These are phyloP conservation scores for Anthracocystis panici-leucophaei DNA, from an alignment of 1,284 basidiomycete species.

Conservation along the genomic window DNA sequence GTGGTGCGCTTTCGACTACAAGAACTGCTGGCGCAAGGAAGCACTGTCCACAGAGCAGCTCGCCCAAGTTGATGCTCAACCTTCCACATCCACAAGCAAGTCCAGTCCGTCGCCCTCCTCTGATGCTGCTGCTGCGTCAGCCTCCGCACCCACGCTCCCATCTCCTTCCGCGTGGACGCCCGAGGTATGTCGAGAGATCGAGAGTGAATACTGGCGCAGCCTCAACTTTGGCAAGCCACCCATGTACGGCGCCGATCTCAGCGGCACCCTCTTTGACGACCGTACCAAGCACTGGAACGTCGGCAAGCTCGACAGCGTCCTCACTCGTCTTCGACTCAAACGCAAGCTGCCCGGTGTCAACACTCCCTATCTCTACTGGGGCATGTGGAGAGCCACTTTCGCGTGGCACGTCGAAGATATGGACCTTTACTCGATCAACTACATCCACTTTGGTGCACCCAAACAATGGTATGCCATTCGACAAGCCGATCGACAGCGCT, in stretches of 20 bases:
- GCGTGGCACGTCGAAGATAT: constrained; percentile 96
- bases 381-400: constrained; percentile 97
- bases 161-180: constrained; percentile 54
- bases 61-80: constrained; percentile 3
- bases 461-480: constrained; percentile 97
- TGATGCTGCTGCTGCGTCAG: background rate
- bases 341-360: constrained; percentile 88
- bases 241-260: constrained; percentile 98
- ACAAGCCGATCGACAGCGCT: constrained; percentile 77
- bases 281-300: constrained; percentile 91
- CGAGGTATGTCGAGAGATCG: constrained; percentile 81
- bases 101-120: background rate
- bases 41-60: constrained; percentile 48
- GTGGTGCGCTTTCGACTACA: constrained; percentile 64
- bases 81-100: constrained; percentile 6
- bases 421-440: constrained; percentile 97
- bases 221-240: constrained; percentile 86
- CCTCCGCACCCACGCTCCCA: constrained; percentile 9
- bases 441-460: constrained; percentile 97
- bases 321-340: constrained; percentile 82
- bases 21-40: constrained; percentile 61
- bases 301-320: constrained; percentile 84
- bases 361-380: constrained; percentile 96
- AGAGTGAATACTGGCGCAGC: constrained; percentile 91
- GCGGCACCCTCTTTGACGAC: constrained; percentile 85